These are phyloP conservation scores for Podospora pseudocomata DNA, from an alignment of 495 filamentous ascomycete genomes.

Conservation along the genomic window DNA sequence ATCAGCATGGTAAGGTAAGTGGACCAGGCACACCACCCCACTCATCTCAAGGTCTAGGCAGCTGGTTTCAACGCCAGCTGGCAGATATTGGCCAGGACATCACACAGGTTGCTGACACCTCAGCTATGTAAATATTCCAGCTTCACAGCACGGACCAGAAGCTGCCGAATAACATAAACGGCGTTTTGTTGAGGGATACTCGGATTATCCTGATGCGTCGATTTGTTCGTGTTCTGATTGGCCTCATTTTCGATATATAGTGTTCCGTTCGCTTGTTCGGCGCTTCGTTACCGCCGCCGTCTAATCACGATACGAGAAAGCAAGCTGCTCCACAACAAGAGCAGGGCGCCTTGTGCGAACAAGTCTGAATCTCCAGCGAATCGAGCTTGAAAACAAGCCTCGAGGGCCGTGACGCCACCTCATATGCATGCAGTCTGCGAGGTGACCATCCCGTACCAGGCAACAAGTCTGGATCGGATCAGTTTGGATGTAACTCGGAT, in stretches of 20 bases:
- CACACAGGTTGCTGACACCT: neutral
- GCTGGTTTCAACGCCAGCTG: neutral
- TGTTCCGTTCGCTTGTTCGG: neutral
- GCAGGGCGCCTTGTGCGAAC: neutral
- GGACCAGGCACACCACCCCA: too few species aligned
- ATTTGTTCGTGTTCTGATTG: neutral
- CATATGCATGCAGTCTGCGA: neutral
- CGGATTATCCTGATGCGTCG: neutral
- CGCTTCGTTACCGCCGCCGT: slow-evolving; percentile 16
- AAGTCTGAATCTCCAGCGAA: neutral
- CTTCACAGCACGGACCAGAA: neutral
- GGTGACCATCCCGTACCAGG: slow-evolving; percentile 1
- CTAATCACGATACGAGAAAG: neutral
- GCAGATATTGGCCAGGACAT: neutral
- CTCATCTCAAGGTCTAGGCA: neutral
- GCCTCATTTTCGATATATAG: neutral
- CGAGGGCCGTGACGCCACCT: neutral
- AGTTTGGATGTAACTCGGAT: neutral
- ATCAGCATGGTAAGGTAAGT: neutral
- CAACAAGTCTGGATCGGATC: neutral
- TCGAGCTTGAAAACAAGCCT: neutral
- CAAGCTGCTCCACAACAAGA: slow-evolving; percentile 1
- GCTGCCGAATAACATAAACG: neutral
- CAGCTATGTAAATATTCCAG: too few species aligned
- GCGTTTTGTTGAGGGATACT: neutral